Conservation (phyloP, 1,284 basidiomycete genomes). For the Tylopilus orsonianus region DNA sequence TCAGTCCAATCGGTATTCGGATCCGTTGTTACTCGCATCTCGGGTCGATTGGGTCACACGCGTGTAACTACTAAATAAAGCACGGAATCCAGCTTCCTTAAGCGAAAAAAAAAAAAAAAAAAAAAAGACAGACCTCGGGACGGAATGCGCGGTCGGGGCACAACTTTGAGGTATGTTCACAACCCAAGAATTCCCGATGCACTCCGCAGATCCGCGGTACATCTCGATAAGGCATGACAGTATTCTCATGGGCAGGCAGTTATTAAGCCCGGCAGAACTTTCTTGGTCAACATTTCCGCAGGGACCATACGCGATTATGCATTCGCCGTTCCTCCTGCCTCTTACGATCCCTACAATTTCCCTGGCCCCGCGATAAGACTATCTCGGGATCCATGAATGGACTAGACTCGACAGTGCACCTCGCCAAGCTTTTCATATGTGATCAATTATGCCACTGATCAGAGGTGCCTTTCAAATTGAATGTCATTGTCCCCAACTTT, state of each 20-base stretch:
- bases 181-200: slow-evolving; percentile 1
- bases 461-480: slow-evolving; percentile 24
- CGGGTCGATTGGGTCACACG: not conserved
- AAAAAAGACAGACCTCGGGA: slow-evolving; percentile 17
- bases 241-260: slow-evolving; percentile 27
- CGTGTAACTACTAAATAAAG: slow-evolving; percentile 3
- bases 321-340: slow-evolving; percentile 33
- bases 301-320: slow-evolving; percentile 21
- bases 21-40: slow-evolving; percentile 12
- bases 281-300: slow-evolving; percentile 22
- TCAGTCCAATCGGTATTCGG: slow-evolving; percentile 16
- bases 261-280: slow-evolving; percentile 25
- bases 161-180: slow-evolving; percentile 4
- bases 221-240: slow-evolving; percentile 22
- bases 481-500: slow-evolving; percentile 12
- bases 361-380: slow-evolving; percentile 27
- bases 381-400: slow-evolving; percentile 32
- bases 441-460: slow-evolving; percentile 21
- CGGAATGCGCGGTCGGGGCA: slow-evolving; percentile 7
- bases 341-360: slow-evolving; percentile 20
- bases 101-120: no score
- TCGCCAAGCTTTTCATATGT: slow-evolving; percentile 25
- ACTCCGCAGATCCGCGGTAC: slow-evolving; percentile 33
- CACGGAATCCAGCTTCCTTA: not conserved
- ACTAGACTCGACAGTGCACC: slow-evolving; percentile 23